Conservation (phyloP, 2,329 filamentous ascomycete species). For the Apiospora koreana region DNA sequence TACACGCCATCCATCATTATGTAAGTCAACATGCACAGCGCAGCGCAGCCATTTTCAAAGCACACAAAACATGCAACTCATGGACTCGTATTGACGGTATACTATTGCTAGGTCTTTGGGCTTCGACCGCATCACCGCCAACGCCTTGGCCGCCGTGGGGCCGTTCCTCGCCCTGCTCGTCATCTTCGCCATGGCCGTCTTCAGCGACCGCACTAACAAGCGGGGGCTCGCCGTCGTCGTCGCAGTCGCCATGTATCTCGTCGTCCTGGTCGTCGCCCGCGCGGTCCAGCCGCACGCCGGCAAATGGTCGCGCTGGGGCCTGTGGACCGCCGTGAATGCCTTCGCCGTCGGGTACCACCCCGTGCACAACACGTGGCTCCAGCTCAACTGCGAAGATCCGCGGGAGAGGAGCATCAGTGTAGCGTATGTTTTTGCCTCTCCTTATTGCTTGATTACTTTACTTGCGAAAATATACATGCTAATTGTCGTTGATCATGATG, state of each 20-base stretch:
- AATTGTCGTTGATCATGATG: neutral
- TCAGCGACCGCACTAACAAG: conserved; percentile 47
- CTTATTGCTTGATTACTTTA: no score
- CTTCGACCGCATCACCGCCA: conserved; percentile 46
- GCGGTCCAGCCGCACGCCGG: conserved; percentile 43
- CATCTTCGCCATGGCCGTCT: conserved; percentile 48
- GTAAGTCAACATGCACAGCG: conserved; percentile 21
- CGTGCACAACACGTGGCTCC: conserved; percentile 53
- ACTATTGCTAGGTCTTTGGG: conserved; percentile 38
- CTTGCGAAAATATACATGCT: neutral
- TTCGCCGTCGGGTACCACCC: conserved; percentile 56
- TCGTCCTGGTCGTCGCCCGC: conserved; percentile 42
- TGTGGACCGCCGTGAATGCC: conserved; percentile 53
- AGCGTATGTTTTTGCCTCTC: conserved; percentile 36
- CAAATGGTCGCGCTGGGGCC: conserved; percentile 49
- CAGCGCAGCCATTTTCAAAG: neutral
- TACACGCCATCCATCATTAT: conserved; percentile 50
- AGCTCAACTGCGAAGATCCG: conserved; percentile 49
- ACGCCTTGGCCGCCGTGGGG: conserved; percentile 46
- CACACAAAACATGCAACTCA: neutral
- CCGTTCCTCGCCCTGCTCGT: conserved; percentile 46
- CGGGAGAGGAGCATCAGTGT: conserved; percentile 50
- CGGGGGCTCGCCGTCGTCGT: conserved; percentile 45
- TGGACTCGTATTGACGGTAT: neutral
- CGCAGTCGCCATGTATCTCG: conserved; percentile 46